Conservation (phyloP, 306 rosid genomes). For the Glycine latifolia region DNA sequence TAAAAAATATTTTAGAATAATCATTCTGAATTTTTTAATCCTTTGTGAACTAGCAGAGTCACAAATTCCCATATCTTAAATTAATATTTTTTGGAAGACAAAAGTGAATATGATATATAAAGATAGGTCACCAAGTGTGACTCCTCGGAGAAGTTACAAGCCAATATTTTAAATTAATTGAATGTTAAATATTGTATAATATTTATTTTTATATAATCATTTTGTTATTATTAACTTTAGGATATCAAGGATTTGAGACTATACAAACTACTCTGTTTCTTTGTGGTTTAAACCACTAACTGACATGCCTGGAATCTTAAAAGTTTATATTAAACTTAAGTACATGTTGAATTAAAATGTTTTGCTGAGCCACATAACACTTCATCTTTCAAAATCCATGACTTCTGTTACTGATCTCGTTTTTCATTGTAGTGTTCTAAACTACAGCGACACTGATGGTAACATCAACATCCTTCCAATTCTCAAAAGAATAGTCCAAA, state of each 20-base stretch:
- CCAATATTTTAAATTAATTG: background rate
- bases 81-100: too few relatives aligned
- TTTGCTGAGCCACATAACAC: background rate
- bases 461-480: conserved; percentile 76
- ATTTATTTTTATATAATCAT: background rate
- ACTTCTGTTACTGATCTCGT: background rate
- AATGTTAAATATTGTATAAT: background rate
- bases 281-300: background rate
- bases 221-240: background rate
- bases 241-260: too few relatives aligned
- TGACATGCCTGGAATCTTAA: background rate
- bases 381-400: background rate
- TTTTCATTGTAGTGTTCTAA: conserved; percentile 53
- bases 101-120: too few relatives aligned
- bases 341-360: too few relatives aligned
- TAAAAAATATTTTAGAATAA: background rate
- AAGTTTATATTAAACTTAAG: background rate
- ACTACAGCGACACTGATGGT: conserved; percentile 70
- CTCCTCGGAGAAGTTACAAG: too few relatives aligned
- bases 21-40: background rate
- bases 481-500: conserved; percentile 73
- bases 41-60: background rate
- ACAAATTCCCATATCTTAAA: background rate
- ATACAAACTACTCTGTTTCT: background rate
- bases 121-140: too few relatives aligned